A percentile compares a stretch with the other conserved stretches of the same genome.
These are phyloP conservation scores for Helichrysum umbraculigerum DNA, from an alignment of 129 eudicot genomes.

Conservation along the genomic window DNA sequence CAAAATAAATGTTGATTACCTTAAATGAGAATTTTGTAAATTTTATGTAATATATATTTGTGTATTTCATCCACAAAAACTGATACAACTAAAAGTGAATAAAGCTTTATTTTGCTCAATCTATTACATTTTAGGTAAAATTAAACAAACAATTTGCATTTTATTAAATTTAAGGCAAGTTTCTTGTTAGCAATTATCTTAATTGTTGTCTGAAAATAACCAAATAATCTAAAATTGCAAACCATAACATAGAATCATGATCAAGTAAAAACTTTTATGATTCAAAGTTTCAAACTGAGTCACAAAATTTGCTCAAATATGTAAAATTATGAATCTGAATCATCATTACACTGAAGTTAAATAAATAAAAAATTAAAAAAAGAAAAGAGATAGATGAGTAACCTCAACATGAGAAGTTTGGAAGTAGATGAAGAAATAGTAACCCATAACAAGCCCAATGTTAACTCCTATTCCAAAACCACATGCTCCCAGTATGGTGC, in stretches of 20 bases:
- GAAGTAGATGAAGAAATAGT: constrained; percentile 40
- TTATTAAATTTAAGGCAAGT: no score
- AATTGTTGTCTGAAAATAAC: not conserved
- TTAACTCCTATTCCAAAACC: constrained; percentile 43
- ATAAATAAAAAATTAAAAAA: not conserved
- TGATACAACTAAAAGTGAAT: no score
- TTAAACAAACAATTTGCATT: no score
- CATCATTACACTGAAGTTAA: not conserved
- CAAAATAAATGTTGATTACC: not conserved
- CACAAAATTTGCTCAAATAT: not conserved
- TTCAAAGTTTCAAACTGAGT: not conserved
- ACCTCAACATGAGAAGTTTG: constrained; percentile 40
- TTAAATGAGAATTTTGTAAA: no score
- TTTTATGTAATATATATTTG: no score
- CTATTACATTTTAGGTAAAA: no score
- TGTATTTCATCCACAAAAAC: not conserved
- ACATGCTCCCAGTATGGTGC: constrained; percentile 31
- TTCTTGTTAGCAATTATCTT: no score
- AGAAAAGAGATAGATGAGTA: not conserved
- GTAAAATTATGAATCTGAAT: not conserved
- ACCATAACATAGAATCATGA: not conserved
- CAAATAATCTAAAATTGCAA: not conserved
- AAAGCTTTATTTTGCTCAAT: no score
- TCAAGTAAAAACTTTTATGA: not conserved
- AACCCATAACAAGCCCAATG: constrained; percentile 36